Percentiles rank a stretch among this genome's conserved stretches.
Conservation (phyloP, 441 rosid genomes). For the Adansonia gregorii region DNA sequence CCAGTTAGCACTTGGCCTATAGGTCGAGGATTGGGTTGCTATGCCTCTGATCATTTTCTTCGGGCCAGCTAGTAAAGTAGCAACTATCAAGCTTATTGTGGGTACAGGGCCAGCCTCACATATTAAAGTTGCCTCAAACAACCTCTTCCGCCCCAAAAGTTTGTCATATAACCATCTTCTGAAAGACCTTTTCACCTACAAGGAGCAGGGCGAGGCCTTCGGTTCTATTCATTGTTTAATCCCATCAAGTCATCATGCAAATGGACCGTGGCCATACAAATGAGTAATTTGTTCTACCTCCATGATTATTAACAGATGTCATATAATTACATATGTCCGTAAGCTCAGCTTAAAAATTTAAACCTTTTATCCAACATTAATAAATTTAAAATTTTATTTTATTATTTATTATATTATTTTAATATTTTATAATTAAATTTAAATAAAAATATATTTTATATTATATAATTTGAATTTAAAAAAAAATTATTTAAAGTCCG, state of each 20-base stretch:
- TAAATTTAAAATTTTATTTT: too few relatives aligned
- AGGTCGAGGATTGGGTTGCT: not conserved
- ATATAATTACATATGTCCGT: too few relatives aligned
- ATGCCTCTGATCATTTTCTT: too few relatives aligned
- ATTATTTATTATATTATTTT: too few relatives aligned
- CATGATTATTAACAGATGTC: too few relatives aligned
- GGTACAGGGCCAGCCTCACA: not conserved
- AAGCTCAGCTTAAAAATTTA: too few relatives aligned
- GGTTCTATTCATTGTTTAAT: not conserved
- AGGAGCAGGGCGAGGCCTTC: not conserved
- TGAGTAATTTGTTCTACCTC: not conserved
- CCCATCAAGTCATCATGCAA: not conserved
- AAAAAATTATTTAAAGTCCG: too few relatives aligned
- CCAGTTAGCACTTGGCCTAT: not conserved
- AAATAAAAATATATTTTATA: too few relatives aligned
- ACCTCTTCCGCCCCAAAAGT: not conserved
- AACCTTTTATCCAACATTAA: too few relatives aligned
- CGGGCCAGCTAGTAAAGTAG: too few relatives aligned
- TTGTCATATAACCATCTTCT: not conserved
- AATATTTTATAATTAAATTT: too few relatives aligned
- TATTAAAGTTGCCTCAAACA: not conserved
- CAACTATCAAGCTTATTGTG: not conserved
- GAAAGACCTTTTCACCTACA: not conserved
- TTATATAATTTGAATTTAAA: too few relatives aligned
- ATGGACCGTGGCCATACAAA: not conserved